phyloP scores from a whole-genome alignment of 2,329 filamentous ascomycete genomes.

The Talaromyces piceae region DNA sequence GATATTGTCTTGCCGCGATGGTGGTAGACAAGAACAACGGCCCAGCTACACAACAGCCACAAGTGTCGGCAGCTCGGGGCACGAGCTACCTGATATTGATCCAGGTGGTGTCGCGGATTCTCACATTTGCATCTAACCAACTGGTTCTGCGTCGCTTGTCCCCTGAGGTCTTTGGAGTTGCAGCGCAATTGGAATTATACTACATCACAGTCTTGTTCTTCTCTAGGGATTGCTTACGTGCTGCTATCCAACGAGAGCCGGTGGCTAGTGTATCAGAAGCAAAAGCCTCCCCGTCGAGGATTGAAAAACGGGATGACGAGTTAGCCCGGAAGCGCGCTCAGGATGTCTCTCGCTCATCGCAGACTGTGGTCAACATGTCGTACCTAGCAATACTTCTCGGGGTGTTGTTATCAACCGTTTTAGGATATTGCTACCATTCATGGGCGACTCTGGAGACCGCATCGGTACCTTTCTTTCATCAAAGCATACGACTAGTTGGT shows the following conservation, averaged over 20 bases:
- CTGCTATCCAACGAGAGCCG: conserved; percentile 77
- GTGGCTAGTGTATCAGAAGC: conserved; percentile 15
- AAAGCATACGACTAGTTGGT: conserved; percentile 49
- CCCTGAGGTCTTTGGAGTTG: conserved; percentile 73
- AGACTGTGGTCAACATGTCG: conserved; percentile 80
- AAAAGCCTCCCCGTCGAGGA: conserved; percentile 3
- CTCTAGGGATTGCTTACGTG: conserved; percentile 78
- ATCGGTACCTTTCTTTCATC: conserved; percentile 55
- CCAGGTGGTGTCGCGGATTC: conserved; percentile 75
- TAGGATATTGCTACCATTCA: conserved; percentile 62
- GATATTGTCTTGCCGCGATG: neutral
- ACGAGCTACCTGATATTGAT: conserved; percentile 81
- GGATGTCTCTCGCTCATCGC: conserved; percentile 35
- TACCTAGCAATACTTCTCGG: conserved; percentile 71
- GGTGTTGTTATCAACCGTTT: conserved; percentile 51
- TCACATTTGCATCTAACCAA: conserved; percentile 91
- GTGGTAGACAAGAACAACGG: neutral
- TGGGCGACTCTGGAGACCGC: conserved; percentile 45
- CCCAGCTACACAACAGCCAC: neutral
- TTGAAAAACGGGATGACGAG: neutral
- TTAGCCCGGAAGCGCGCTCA: neutral
- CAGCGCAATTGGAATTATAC: conserved; percentile 86
- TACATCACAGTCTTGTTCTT: conserved; percentile 93
- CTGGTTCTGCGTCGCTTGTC: conserved; percentile 80
- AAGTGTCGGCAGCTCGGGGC: conserved; percentile 47